These are phyloP conservation scores for Cystobasidium sp. DNA, from an alignment of 1,284 basidiomycete genomes.

Conservation along the genomic window DNA sequence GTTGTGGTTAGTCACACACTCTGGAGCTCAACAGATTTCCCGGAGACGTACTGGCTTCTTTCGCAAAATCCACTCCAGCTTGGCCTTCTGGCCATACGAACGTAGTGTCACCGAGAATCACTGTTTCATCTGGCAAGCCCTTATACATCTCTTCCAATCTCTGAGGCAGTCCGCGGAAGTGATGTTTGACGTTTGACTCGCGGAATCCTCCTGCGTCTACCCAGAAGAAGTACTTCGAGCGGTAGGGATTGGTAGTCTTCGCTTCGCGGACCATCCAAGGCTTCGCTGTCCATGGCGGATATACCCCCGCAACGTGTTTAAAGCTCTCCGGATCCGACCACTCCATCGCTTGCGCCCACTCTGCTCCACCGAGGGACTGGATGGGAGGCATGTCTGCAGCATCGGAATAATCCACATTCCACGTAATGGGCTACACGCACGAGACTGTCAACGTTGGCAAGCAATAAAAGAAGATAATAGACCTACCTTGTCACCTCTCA, in stretches of 20 bases:
- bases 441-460: background rate
- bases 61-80: conserved; percentile 37
- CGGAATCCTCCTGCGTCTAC: conserved; percentile 51
- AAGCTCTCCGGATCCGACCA: conserved; percentile 48
- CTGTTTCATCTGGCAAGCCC: conserved; percentile 46
- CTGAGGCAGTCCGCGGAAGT: conserved; percentile 43
- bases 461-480: background rate
- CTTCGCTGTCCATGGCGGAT: conserved; percentile 52
- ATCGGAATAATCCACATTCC: conserved; percentile 45
- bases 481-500: conserved; percentile 49
- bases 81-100: conserved; percentile 45
- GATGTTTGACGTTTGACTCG: conserved; percentile 43
- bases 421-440: conserved; percentile 45
- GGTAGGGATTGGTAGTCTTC: conserved; percentile 46
- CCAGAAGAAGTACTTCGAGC: conserved; percentile 52
- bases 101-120: conserved; percentile 47
- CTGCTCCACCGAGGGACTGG: conserved; percentile 46
- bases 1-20: background rate
- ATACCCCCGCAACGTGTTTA: conserved; percentile 51
- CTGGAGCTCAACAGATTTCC: background rate
- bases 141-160: conserved; percentile 45
- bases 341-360: conserved; percentile 48
- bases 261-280: conserved; percentile 51
- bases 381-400: conserved; percentile 51
- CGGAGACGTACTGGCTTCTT: background rate